These are phyloP conservation scores for Apiotrichum sp. DNA, from an alignment of 1,284 basidiomycete genomes.

Conservation along the genomic window DNA sequence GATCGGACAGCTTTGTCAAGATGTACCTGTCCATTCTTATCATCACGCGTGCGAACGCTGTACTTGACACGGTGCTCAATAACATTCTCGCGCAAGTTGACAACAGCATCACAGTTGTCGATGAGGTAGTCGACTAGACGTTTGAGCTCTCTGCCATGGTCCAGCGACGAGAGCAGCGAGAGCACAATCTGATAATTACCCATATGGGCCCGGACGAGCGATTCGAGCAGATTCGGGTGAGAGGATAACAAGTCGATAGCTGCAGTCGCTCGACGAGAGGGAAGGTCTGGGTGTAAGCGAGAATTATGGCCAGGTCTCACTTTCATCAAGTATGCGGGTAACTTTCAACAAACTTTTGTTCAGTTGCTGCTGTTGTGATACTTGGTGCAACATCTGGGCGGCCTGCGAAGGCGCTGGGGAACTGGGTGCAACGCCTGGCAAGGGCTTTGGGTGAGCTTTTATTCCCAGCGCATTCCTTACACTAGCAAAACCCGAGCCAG, in stretches of 20 bases:
- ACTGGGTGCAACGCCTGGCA: not conserved
- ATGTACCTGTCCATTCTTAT: conserved; percentile 49
- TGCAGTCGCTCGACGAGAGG: conserved; percentile 52
- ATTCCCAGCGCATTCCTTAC: conserved; percentile 19
- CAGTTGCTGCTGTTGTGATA: conserved; percentile 73
- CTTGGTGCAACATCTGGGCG: conserved; percentile 53
- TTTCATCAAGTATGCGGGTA: conserved; percentile 69
- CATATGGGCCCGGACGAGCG: conserved; percentile 74
- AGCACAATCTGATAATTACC: conserved; percentile 87
- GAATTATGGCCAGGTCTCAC: conserved; percentile 17
- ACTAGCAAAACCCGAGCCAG: conserved; percentile 38
- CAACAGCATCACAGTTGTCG: conserved; percentile 82
- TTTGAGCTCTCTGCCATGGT: conserved; percentile 74
- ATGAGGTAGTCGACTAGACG: conserved; percentile 79
- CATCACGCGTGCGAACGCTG: conserved; percentile 69
- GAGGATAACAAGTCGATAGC: conserved; percentile 76
- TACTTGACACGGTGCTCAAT: conserved; percentile 75
- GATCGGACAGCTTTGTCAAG: conserved; percentile 49
- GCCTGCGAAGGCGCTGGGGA: conserved; percentile 33
- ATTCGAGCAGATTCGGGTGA: conserved; percentile 73
- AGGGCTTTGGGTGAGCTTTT: conserved; percentile 10
- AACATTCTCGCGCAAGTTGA: conserved; percentile 83
- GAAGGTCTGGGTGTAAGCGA: conserved; percentile 26
- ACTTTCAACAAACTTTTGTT: conserved; percentile 75
- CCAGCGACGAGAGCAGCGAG: conserved; percentile 79